These are phyloP conservation scores for Pseudogymnoascus sp. DNA, from an alignment of 2,329 filamentous ascomycete species.

Conservation along the genomic window DNA sequence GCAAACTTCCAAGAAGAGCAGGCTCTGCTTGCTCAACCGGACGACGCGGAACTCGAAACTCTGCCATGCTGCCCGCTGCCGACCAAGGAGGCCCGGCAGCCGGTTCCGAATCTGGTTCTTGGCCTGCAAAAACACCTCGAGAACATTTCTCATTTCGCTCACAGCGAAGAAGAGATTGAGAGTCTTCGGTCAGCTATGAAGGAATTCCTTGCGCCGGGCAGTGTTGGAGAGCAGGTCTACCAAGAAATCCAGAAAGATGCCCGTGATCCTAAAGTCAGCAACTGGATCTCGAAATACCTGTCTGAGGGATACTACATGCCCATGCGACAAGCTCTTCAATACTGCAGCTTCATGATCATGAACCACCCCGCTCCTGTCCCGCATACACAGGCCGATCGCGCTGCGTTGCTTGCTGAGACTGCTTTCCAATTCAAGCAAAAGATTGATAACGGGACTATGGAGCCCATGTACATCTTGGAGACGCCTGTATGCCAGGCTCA, in stretches of 20 bases:
- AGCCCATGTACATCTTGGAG: conserved; percentile 17
- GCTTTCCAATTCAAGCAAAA: conserved; percentile 22
- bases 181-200: conserved; percentile 10
- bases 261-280: conserved; percentile 18
- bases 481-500: conserved; percentile 20
- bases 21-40: background rate
- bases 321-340: conserved; percentile 19
- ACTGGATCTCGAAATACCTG: conserved; percentile 21
- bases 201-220: conserved; percentile 12
- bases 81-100: background rate
- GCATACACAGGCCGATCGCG: conserved; percentile 24
- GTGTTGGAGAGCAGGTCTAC: conserved; percentile 15
- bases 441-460: conserved; percentile 17
- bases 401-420: conserved; percentile 22
- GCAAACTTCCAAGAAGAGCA: background rate
- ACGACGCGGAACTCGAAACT: background rate
- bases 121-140: background rate
- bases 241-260: conserved; percentile 13
- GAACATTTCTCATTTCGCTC: background rate
- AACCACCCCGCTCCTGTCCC: conserved; percentile 17
- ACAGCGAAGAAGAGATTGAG: conserved; percentile 13
- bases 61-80: background rate
- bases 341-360: conserved; percentile 21
- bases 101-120: background rate
- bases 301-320: conserved; percentile 17